phyloP scores from a whole-genome alignment of 2,329 filamentous ascomycete species.

The Alternaria consortialis region DNA sequence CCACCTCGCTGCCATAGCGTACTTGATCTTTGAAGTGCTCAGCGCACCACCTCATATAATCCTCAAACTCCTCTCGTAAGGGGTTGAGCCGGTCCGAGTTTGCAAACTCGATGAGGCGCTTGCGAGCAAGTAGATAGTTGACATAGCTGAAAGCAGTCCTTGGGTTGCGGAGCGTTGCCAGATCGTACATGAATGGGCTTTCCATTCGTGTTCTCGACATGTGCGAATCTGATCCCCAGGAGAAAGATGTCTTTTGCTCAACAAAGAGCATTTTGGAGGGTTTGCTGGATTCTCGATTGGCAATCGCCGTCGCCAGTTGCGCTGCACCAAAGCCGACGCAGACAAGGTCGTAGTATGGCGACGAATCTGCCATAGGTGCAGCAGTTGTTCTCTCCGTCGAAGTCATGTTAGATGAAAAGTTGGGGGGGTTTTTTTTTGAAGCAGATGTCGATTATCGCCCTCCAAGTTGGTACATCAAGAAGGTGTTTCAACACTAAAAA shows the following conservation, averaged over 20 bases:
- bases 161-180: constrained; percentile 49
- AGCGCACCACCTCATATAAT: constrained; percentile 50
- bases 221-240: constrained; percentile 42
- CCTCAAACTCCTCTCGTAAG: constrained; percentile 50
- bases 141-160: constrained; percentile 46
- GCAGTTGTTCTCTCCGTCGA: constrained; percentile 27
- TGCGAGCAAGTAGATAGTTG: constrained; percentile 45
- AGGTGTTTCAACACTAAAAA: constrained; percentile 11
- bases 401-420: constrained; percentile 28
- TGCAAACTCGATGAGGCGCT: constrained; percentile 47
- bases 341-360: constrained; percentile 43
- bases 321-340: constrained; percentile 49
- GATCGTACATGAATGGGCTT: constrained; percentile 47
- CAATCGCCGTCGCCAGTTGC: constrained; percentile 49
- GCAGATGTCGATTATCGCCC: not conserved
- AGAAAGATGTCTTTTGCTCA: constrained; percentile 45
- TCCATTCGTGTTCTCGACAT: constrained; percentile 48
- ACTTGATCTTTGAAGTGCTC: constrained; percentile 46
- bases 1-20: constrained; percentile 43
- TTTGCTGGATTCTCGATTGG: constrained; percentile 43
- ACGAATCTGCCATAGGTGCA: constrained; percentile 23
- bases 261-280: constrained; percentile 42
- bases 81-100: constrained; percentile 51
- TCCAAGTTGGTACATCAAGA: constrained; percentile 6
- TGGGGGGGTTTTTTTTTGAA: not conserved